A percentile compares a stretch with the other conserved stretches of the same genome.
These are phyloP conservation scores for Talaromyces adpressus DNA, from an alignment of 495 filamentous ascomycete species.

Conservation along the genomic window DNA sequence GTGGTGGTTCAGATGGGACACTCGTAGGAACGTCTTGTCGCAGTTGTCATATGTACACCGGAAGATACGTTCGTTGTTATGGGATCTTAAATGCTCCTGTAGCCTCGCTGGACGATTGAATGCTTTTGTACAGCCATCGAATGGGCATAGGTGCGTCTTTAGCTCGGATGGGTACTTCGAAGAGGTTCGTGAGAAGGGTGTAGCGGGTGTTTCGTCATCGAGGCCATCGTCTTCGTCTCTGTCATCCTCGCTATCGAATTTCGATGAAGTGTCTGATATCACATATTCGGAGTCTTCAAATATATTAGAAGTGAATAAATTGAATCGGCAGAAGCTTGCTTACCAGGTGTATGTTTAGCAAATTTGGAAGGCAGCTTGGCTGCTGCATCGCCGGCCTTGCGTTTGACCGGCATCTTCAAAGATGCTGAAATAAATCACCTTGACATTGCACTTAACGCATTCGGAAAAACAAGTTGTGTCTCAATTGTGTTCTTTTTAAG, in stretches of 20 bases:
- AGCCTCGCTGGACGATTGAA: constrained; percentile 83
- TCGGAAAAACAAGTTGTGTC: neutral
- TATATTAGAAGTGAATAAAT: neutral
- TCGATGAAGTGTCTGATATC: constrained; percentile 10
- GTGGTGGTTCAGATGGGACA: constrained; percentile 78
- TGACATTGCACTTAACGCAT: neutral
- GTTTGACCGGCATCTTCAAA: constrained; percentile 5
- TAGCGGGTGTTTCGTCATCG: constrained; percentile 41
- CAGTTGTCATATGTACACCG: constrained; percentile 62
- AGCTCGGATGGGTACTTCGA: constrained; percentile 57
- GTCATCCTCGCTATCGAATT: constrained; percentile 21
- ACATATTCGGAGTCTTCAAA: neutral
- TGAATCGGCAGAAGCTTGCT: neutral
- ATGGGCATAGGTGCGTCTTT: constrained; percentile 66
- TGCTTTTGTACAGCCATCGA: constrained; percentile 64
- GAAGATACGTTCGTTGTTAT: constrained; percentile 72
- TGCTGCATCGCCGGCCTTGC: constrained; percentile 1
- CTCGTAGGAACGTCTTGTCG: constrained; percentile 72
- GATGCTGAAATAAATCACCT: neutral
- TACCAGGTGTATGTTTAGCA: neutral
- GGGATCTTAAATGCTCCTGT: constrained; percentile 67
- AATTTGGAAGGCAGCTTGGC: neutral
- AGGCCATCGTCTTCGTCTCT: constrained; percentile 13
- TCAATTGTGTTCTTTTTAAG: neutral
- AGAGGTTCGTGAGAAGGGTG: constrained; percentile 48